Conservation (phyloP, 2,329 filamentous ascomycete species). For the Helotiales sp. region DNA sequence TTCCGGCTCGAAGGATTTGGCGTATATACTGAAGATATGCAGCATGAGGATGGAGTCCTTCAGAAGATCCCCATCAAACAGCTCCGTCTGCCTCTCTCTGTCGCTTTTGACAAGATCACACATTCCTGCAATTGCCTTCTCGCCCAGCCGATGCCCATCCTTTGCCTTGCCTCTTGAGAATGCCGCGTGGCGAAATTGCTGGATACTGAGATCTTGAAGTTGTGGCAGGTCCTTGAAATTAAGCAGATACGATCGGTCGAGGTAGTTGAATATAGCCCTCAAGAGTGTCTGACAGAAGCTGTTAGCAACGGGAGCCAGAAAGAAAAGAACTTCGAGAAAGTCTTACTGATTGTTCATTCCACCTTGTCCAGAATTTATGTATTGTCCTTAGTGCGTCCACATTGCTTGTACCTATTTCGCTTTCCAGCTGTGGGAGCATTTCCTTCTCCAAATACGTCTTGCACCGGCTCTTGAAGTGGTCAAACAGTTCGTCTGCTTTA, state of each 20-base stretch:
- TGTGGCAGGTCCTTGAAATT: slow-evolving; percentile 71
- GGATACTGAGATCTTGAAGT: slow-evolving; percentile 81
- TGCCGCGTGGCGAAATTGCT: slow-evolving; percentile 70
- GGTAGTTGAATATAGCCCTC: slow-evolving; percentile 88
- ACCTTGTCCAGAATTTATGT: slow-evolving; percentile 70
- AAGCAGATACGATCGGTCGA: slow-evolving; percentile 88
- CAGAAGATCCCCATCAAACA: slow-evolving; percentile 69
- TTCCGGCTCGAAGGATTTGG: slow-evolving; percentile 75
- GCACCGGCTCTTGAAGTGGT: slow-evolving; percentile 68
- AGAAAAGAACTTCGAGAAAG: not conserved
- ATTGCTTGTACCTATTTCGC: slow-evolving; percentile 56
- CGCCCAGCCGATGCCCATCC: slow-evolving; percentile 46
- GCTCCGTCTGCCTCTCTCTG: slow-evolving; percentile 57
- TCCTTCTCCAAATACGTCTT: slow-evolving; percentile 68
- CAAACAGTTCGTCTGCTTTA: slow-evolving; percentile 69
- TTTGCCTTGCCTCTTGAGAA: slow-evolving; percentile 43
- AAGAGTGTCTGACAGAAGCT: slow-evolving; percentile 65
- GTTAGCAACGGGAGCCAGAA: slow-evolving; percentile 23
- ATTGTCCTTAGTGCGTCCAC: slow-evolving; percentile 66
- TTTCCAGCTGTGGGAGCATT: slow-evolving; percentile 61
- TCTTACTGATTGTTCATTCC: slow-evolving; percentile 77
- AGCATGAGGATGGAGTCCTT: slow-evolving; percentile 80
- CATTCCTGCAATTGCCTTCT: slow-evolving; percentile 60
- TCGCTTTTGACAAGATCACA: slow-evolving; percentile 79
- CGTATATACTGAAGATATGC: slow-evolving; percentile 83